These are phyloP conservation scores for Millerago galiae DNA, from an alignment of 805 yeast genomes.

Conservation along the genomic window DNA sequence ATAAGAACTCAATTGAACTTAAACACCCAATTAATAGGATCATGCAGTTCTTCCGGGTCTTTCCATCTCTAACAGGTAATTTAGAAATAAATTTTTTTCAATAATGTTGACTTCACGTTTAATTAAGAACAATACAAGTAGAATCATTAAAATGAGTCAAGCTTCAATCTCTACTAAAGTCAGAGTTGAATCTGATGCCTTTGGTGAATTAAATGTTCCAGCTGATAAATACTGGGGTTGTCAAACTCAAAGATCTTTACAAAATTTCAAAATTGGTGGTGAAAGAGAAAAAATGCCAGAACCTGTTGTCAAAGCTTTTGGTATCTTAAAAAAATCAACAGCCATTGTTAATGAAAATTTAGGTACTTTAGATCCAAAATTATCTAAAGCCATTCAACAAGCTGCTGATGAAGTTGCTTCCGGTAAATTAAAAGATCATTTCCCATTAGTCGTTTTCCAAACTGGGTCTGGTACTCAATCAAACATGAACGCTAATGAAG, in stretches of 20 bases:
- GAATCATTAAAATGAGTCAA: not conserved
- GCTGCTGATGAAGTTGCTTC: constrained; percentile 95
- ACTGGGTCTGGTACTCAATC: constrained; percentile 99
- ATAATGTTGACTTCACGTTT: too few species aligned
- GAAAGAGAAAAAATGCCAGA: constrained; percentile 83
- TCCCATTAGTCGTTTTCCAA: constrained; percentile 98
- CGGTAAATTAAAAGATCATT: constrained; percentile 88
- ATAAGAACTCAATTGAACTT: too few species aligned
- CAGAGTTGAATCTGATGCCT: constrained; percentile 89
- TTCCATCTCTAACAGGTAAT: too few species aligned
- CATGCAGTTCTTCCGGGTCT: too few species aligned
- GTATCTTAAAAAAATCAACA: constrained; percentile 88
- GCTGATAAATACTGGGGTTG: constrained; percentile 94
- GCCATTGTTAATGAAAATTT: constrained; percentile 82
- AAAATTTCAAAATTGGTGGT: constrained; percentile 96
- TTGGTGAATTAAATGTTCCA: constrained; percentile 92
- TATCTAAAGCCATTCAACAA: constrained; percentile 78
- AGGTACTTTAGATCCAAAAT: constrained; percentile 78
- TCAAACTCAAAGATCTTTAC: constrained; percentile 89
- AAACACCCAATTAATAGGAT: too few species aligned
- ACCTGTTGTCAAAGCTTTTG: constrained; percentile 88
- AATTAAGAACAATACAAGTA: not conserved
- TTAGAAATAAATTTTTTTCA: too few species aligned
- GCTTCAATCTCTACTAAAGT: constrained; percentile 13
- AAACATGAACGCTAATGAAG: constrained; percentile 99